Base-by-base conservation (phyloP, 495 filamentous ascomycete genomes). In the Aspergillus leporis region DNA sequence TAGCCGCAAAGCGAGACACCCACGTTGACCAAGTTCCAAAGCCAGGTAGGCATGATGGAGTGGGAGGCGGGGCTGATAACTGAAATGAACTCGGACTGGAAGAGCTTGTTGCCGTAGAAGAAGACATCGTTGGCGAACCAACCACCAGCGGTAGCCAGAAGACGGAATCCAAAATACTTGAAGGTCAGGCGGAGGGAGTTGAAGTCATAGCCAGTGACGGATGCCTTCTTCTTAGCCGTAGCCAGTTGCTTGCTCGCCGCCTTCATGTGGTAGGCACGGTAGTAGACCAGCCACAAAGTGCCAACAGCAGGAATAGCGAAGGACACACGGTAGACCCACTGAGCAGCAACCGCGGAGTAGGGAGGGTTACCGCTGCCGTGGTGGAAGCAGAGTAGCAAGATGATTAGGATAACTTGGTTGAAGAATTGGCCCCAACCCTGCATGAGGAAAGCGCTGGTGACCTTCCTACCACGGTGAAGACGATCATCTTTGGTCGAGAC, bases 21-120 rank as follows among this genome's bases (percentile, higher is more conserved):
- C 56, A 91, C 84, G 74, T 97, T 97, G 77, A 86, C 74, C 72
- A 96, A 74, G 74, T 91, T 95, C 85, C 90, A 97, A n/a, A 91
- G 77, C 92, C 92, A 97, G 43, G 78, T 84, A 5, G 85, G 85
- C 86, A 95, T 88, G 61, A 96, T 81, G 0, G 87, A 89, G 1
- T 74, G 69, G 59, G 81, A 77, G 32, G 73, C 64, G 13, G 81
- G 80, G 55, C 85, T 86, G 56, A 96, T 84, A 66, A 90, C 87
- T 1, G 64, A 73, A 68, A 96, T 95, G 73, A 97, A 97, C 68
- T 92, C 83, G 62, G 80, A 81, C 75, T 95, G 91, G 82, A 97
- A 97, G 38, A 97, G 87, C 83, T 96, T 96, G 88, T 96, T 97
- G 62, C 92, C 92, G 74, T 97, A 97, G 78, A 97, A 97, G 83